Evolutionary conservation across 1,139 yeast genomes (phyloP).

Genomic region (Hansenula lynferdii): DNA sequence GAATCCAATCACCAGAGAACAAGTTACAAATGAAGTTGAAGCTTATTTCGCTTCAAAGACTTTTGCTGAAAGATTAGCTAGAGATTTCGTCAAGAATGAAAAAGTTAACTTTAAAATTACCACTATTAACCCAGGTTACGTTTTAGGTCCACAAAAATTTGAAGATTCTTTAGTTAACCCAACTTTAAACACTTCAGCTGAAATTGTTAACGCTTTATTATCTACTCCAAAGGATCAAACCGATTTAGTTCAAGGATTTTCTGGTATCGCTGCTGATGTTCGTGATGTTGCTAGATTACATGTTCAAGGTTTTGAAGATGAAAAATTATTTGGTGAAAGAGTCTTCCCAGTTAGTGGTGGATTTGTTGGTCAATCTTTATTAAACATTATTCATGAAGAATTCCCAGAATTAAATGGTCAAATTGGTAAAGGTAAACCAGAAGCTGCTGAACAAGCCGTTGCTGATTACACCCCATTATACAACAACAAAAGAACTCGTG

Average conservation of each 20-base stretch:
- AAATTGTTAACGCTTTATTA: slow-evolving; percentile 20
- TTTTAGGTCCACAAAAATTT: slow-evolving; percentile 43
- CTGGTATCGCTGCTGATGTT: slow-evolving; percentile 34
- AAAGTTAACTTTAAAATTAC: slow-evolving; percentile 39
- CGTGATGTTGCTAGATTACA: slow-evolving; percentile 41
- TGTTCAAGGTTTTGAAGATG: slow-evolving; percentile 32
- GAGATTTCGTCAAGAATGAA: slow-evolving; percentile 41
- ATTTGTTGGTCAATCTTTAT: slow-evolving; percentile 22
- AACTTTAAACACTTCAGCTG: slow-evolving; percentile 37
- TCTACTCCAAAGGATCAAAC: slow-evolving; percentile 20
- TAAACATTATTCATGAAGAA: slow-evolving; percentile 29
- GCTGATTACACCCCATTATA: not conserved
- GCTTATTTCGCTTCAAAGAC: slow-evolving; percentile 51
- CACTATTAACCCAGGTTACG: slow-evolving; percentile 46
- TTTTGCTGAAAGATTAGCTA: slow-evolving; percentile 49
- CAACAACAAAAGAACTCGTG: not conserved
- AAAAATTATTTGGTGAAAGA: slow-evolving; percentile 32
- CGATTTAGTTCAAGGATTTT: slow-evolving; percentile 15
- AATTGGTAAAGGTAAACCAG: slow-evolving; percentile 38
- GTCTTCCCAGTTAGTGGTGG: slow-evolving; percentile 15
- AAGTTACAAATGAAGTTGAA: slow-evolving; percentile 25
- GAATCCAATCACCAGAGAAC: slow-evolving; percentile 38
- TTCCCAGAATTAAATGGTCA: slow-evolving; percentile 33
- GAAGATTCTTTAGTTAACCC: slow-evolving; percentile 26
- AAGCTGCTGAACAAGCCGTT: slow-evolving; percentile 20